Percentiles rank a stretch among this genome's conserved stretches.
These are phyloP conservation scores for Aristolochia californica DNA, from an alignment of 164 flowering plant genomes.

Conservation along the genomic window DNA sequence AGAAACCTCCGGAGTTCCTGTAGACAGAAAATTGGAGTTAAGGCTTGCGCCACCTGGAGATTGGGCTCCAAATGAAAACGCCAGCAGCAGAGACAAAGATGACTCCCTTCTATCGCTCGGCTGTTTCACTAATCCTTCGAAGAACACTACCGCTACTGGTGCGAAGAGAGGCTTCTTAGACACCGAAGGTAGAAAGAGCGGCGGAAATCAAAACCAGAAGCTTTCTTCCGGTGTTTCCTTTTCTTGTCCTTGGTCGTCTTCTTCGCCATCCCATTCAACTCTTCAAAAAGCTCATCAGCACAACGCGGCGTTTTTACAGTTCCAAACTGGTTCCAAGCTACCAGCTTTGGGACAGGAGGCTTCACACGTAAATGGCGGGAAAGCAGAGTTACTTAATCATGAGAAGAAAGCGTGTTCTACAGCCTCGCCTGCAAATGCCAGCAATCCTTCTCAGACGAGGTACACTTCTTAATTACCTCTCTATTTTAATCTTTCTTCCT, in stretches of 20 bases:
- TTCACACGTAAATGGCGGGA: constrained; percentile 38
- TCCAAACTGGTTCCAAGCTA: constrained; percentile 13
- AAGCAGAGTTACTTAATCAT: constrained; percentile 31
- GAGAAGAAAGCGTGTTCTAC: constrained; percentile 48
- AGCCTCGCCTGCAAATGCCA: constrained; percentile 33
- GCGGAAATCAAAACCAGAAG: constrained; percentile 17
- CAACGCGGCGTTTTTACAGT: constrained; percentile 23
- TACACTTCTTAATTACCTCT: constrained; percentile 7
- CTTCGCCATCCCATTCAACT: constrained; percentile 16
- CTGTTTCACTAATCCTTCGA: constrained; percentile 15
- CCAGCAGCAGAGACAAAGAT: constrained; percentile 13
- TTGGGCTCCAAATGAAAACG: constrained; percentile 4
- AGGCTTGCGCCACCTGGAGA: constrained; percentile 80
- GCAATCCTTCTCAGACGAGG: constrained; percentile 79
- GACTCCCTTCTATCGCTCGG: constrained; percentile 34
- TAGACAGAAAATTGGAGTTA: constrained; percentile 64
- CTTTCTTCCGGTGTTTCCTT: constrained; percentile 7
- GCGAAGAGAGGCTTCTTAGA: constrained; percentile 16
- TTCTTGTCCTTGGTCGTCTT: constrained; percentile 12
- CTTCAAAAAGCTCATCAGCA: constrained; percentile 17
- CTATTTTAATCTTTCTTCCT: neutral
- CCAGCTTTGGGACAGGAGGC: constrained; percentile 38
- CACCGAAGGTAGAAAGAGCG: constrained; percentile 8
- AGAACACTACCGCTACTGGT: constrained; percentile 10
- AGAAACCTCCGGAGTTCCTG: constrained; percentile 27